Conservation (phyloP, 352 stramenopile species). For the Pythium coloratum region DNA sequence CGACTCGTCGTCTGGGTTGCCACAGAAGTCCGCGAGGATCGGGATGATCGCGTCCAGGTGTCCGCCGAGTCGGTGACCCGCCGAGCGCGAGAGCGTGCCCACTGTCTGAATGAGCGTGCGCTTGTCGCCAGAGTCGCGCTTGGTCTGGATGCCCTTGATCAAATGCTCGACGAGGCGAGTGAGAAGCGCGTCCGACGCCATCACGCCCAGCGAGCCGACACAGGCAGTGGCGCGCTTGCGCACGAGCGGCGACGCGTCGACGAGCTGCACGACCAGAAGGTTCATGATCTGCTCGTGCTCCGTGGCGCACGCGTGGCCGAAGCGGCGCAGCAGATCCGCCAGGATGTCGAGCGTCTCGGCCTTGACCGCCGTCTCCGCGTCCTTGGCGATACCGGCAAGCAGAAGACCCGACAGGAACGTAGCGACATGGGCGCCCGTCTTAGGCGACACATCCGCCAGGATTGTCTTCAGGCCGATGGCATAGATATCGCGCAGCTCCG, state of each 20-base stretch:
- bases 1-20: constrained; percentile 88
- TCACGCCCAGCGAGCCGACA: constrained; percentile 94
- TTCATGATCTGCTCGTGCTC: constrained; percentile 92
- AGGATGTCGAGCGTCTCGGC: constrained; percentile 97
- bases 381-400: constrained; percentile 59
- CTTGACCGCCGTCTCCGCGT: constrained; percentile 83
- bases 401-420: constrained; percentile 67
- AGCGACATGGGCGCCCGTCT: constrained; percentile 88
- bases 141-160: constrained; percentile 88
- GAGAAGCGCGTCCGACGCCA: constrained; percentile 94
- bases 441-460: constrained; percentile 91
- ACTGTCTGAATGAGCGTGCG: constrained; percentile 97
- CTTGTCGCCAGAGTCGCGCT: constrained; percentile 70
- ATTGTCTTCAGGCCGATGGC: constrained; percentile 98
- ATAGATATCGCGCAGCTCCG: constrained; percentile 98
- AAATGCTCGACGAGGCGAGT: constrained; percentile 92
- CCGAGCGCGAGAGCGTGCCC: constrained; percentile 94
- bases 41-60: constrained; percentile 96
- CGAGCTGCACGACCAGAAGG: constrained; percentile 82
- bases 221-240: constrained; percentile 96
- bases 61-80: constrained; percentile 94
- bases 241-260: constrained; percentile 84
- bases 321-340: constrained; percentile 95
- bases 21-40: constrained; percentile 95
- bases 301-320: constrained; percentile 89